phyloP scores from a whole-genome alignment of 345 rosid genomes.

The Heritiera fomes region DNA sequence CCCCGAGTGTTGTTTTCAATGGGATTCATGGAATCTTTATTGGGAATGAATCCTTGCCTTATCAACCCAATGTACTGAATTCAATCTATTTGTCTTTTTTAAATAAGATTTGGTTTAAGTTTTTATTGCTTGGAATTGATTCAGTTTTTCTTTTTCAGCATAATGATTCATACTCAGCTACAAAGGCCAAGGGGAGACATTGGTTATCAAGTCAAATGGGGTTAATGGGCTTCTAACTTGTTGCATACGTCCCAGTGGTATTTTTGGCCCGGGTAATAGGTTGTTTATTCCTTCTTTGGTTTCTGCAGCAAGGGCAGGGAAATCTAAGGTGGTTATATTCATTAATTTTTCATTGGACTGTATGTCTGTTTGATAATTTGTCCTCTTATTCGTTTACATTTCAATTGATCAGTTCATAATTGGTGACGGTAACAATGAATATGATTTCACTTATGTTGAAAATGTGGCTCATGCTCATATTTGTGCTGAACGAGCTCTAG shows the following conservation, averaged over 20 bases:
- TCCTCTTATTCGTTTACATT: slow-evolving; percentile 7
- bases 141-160: slow-evolving; percentile 47
- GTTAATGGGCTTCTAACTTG: slow-evolving; percentile 79
- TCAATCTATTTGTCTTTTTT: background rate
- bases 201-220: slow-evolving; percentile 70
- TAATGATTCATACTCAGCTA: slow-evolving; percentile 82
- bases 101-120: background rate
- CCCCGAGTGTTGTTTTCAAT: slow-evolving; percentile 92
- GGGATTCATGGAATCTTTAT: slow-evolving; percentile 64
- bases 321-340: slow-evolving; percentile 62
- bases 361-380: slow-evolving; percentile 5
- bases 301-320: slow-evolving; percentile 84
- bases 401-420: slow-evolving; percentile 66
- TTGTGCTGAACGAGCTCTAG: slow-evolving; percentile 93
- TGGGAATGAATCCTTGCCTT: slow-evolving; percentile 72
- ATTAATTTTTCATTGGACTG: background rate
- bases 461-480: slow-evolving; percentile 95
- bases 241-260: slow-evolving; percentile 88
- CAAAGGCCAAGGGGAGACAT: slow-evolving; percentile 91
- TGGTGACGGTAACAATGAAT: slow-evolving; percentile 81
- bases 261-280: slow-evolving; percentile 95
- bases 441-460: slow-evolving; percentile 88
- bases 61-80: slow-evolving; percentile 56
- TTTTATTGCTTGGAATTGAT: background rate
- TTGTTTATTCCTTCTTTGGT: slow-evolving; percentile 80